Conservation (phyloP, 306 rosid genomes). For the Acmispon strigosus region DNA sequence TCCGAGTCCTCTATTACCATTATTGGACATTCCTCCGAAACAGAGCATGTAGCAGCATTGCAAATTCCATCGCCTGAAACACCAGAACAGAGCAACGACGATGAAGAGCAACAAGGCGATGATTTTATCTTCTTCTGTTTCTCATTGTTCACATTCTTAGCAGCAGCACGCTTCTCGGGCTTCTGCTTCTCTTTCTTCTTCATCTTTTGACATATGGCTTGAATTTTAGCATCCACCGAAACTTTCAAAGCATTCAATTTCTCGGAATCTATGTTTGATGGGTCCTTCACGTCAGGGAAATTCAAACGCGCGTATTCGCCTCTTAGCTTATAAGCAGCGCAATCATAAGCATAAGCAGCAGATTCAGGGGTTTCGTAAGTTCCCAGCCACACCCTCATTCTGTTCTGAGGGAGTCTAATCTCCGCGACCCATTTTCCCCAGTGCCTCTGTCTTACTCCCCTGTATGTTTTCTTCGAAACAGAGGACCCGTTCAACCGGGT, state of each 20-base stretch:
- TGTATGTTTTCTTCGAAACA: conserved; percentile 56
- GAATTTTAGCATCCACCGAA: conserved; percentile 80
- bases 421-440: conserved; percentile 99
- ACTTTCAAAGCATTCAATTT: conserved; percentile 57
- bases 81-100: conserved; percentile 18
- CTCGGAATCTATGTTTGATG: conserved; percentile 46
- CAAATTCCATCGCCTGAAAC: conserved; percentile 56
- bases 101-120: conserved; percentile 21
- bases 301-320: conserved; percentile 94
- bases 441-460: conserved; percentile 98
- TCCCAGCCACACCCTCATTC: conserved; percentile 96
- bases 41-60: conserved; percentile 5
- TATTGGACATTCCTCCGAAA: conserved; percentile 19
- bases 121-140: conserved; percentile 24
- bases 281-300: conserved; percentile 74
- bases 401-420: conserved; percentile 90
- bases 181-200: conserved; percentile 46
- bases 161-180: conserved; percentile 27
- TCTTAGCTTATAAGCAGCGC: conserved; percentile 92
- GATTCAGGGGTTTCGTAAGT: conserved; percentile 90
- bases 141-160: conserved; percentile 28
- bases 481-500: conserved; percentile 17
- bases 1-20: conserved; percentile 35
- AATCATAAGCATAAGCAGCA: conserved; percentile 91
- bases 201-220: conserved; percentile 83